Evolutionary conservation across 495 filamentous ascomycete species (phyloP), one percentile per base, ranked within the genome.

Genomic region (Terfezia claveryi): DNA sequence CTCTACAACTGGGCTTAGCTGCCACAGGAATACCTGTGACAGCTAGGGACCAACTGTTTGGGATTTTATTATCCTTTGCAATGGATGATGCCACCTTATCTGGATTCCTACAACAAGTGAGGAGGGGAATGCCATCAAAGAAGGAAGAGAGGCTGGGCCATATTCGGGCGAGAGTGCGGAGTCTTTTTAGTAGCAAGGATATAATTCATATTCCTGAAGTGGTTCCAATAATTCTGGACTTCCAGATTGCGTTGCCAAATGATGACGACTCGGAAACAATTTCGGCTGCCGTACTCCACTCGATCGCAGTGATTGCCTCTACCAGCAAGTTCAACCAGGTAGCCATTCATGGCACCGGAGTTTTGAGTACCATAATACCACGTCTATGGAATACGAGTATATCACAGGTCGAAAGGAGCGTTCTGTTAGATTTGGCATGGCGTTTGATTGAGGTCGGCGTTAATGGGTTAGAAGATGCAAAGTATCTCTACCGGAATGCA

Each of bases 61-160:
- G 87, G 14, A 77, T 79, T 58, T 75, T 95, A n/a, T 71, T 95
- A 53, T 78, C 83, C 7, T 87, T 89, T 62, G 80, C 81, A 8
- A 68, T 94, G 41, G 83, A 85, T 54, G 83, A 94, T 64, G 79
- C 66, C 50, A 62, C 66, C 14, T 60, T 69, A 20, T 68, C 66
- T 55, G 65, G 64, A 50, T 58, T 70, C 27, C 51, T 70, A 20
- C 61, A 57, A 37, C 62, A 65, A 27, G 59, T 61, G 16, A 69
- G 67, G 58, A 57, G 57, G 37, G 32, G 32, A 16, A n/a, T 16
- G 20, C 32, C 38, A 6, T 54, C 56, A 36, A 53, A 53, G 36
- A 60, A 67, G 12, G 49, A 49, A 10, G 55, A 63, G 14, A 55
- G 60, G 32, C 58, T 74, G 17, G 60, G 67, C 23, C 56, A 55